These are phyloP conservation scores for Diospyros lotus DNA, from an alignment of 148 eudicot genomes.

Conservation along the genomic window DNA sequence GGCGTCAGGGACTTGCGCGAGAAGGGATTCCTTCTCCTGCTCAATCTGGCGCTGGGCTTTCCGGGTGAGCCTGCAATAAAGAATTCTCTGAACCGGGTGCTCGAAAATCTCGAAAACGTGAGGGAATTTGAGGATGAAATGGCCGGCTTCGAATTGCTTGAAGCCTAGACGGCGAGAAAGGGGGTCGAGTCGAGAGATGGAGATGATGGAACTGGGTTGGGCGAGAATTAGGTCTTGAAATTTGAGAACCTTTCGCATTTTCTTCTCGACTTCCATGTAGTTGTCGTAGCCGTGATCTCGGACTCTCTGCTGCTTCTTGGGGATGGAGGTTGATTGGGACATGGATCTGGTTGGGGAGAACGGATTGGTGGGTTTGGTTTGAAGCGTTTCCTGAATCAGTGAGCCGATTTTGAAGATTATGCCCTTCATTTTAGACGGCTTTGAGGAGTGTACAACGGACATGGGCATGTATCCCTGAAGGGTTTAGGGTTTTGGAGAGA, in stretches of 20 bases:
- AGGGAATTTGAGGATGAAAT: constrained; percentile 83
- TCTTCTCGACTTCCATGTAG: constrained; percentile 94
- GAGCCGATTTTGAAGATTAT: constrained; percentile 6
- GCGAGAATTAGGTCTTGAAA: constrained; percentile 69
- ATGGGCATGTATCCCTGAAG: too few species aligned
- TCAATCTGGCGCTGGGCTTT: constrained; percentile 67
- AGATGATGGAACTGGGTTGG: constrained; percentile 51
- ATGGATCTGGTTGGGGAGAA: constrained; percentile 33
- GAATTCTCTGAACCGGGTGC: constrained; percentile 90
- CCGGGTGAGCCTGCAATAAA: constrained; percentile 75
- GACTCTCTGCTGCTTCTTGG: constrained; percentile 55
- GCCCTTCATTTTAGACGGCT: neutral
- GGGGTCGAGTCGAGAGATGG: constrained; percentile 59
- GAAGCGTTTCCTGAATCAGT: constrained; percentile 3
- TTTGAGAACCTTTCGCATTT: constrained; percentile 69
- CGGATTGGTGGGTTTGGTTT: constrained; percentile 9
- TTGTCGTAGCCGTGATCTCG: constrained; percentile 84
- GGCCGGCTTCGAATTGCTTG: constrained; percentile 70
- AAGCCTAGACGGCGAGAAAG: constrained; percentile 60
- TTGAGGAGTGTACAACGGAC: too few species aligned
- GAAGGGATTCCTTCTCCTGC: constrained; percentile 61
- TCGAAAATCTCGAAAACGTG: constrained; percentile 82
- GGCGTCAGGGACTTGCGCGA: constrained; percentile 58
- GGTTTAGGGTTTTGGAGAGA: too few species aligned
- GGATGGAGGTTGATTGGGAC: constrained; percentile 79